Evolutionary conservation across 2,329 filamentous ascomycete genomes (phyloP), one percentile per base, ranked within the genome.

Genomic region (Aspergillus ibericus): DNA sequence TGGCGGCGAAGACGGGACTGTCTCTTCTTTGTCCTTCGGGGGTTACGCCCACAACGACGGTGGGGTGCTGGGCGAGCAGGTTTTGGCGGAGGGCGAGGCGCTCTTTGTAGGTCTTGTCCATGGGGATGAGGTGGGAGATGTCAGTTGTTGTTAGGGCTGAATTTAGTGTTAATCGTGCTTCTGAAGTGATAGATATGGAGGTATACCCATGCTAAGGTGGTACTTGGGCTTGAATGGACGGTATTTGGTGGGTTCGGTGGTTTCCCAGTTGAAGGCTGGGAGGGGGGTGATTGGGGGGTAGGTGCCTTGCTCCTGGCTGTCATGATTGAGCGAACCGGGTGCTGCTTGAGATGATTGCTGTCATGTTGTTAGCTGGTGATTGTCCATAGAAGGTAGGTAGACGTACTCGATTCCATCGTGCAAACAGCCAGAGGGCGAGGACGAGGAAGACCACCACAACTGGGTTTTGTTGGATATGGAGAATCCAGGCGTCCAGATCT

Each of bases 171-270:
- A 53, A 52, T 57, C 20, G 32, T 47, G 48, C 22, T 6, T 27
- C 13, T 6, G 54, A n/a, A 4, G 22, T 20, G 29, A 4, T 38
- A 3, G 29, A 15, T 12, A 35, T 25, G 27, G 18, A 7, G 13
- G 12, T 38, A 61, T 72, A 86, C 85, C 82, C 85, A 88, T 88
- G 5, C 85, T 87, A 52, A 88, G 70, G 66, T 87, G 81, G 66
- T 85, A 88, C 64, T 82, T 85, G 5, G 83, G 80, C 69, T 85
- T 86, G 71, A 86, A 86, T 0, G 83, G 82, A 13, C 85, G 77
- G 10, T 85, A 68, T 57, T 83, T 79, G 36, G 85, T 67, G 0
- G 83, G 85, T 56, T 81, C 76, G 32, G 79, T 81, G 0, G 71
- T 76, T 53, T 75, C 67, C 78, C 83, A 82, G 59, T 83, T 71